Conservation (phyloP, 2,329 filamentous ascomycete species). For the Beauveria rudraprayagi region DNA sequence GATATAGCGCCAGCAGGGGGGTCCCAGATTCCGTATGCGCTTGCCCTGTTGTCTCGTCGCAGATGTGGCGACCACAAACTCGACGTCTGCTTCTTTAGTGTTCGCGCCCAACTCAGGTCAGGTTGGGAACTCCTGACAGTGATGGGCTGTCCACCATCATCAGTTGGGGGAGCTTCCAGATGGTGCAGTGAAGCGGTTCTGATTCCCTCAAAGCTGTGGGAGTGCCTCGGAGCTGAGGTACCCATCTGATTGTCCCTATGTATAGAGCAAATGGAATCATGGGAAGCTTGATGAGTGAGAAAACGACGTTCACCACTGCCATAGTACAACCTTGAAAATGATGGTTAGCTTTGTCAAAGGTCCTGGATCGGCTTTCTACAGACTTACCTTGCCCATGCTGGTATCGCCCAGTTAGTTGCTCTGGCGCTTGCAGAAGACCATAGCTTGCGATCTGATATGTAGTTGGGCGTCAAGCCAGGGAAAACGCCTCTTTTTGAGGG, state of each 20-base stretch:
- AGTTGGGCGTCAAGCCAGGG: constrained; percentile 41
- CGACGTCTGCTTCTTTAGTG: constrained; percentile 42
- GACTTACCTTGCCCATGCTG: constrained; percentile 45
- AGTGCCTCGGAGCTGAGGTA: constrained; percentile 38
- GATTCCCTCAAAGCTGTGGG: constrained; percentile 42
- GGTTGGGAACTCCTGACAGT: constrained; percentile 1
- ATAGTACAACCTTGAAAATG: constrained; percentile 54
- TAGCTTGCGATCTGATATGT: constrained; percentile 43
- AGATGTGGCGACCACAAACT: constrained; percentile 70
- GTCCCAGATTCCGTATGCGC: constrained; percentile 58
- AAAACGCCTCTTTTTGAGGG: constrained; percentile 44
- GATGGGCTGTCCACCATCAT: neutral
- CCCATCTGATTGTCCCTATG: constrained; percentile 38
- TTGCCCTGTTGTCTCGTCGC: constrained; percentile 51
- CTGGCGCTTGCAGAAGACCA: constrained; percentile 44
- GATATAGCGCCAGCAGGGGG: constrained; percentile 63
- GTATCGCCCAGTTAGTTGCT: constrained; percentile 38
- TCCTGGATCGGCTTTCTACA: neutral
- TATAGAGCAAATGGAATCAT: constrained; percentile 39
- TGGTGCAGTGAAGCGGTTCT: constrained; percentile 38
- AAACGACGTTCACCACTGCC: constrained; percentile 53
- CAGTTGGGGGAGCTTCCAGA: constrained; percentile 25
- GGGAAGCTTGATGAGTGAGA: constrained; percentile 36
- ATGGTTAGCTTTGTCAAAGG: constrained; percentile 11
- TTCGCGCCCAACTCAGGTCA: constrained; percentile 15